Evolutionary conservation across 169 alveolate genomes (phyloP).

Genomic region (Eimeria acervulina): DNA sequence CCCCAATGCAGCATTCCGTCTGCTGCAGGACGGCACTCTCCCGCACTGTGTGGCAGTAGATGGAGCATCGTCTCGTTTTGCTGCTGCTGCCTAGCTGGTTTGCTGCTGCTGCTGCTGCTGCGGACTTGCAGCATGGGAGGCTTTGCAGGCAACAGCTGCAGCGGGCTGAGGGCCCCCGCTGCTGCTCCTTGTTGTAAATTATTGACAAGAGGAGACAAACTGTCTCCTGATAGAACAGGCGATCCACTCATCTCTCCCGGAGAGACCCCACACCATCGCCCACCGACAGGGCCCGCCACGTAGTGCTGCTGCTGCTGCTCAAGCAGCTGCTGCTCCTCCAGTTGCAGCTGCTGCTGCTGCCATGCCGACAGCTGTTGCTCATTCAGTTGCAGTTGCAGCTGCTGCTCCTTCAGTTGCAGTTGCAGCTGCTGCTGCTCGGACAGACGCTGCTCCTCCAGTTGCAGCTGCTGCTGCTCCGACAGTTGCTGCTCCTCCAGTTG

Average conservation of each 20-base stretch:
- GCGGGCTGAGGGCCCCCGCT: not conserved
- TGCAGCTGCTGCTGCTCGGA: no score
- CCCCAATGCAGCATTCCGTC: not conserved
- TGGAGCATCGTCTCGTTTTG: not conserved
- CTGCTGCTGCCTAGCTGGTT: not conserved
- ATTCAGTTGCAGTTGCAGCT: not conserved
- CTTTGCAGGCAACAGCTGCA: not conserved
- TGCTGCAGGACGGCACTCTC: not conserved
- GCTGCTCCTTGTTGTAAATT: not conserved
- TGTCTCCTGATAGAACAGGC: not conserved
- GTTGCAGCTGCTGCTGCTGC: no score
- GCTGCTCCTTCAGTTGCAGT: no score
- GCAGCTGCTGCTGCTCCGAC: no score
- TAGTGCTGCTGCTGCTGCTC: no score
- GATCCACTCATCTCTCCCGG: not conserved
- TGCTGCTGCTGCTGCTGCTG: not conserved
- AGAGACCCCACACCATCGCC: not conserved
- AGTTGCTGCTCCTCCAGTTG: no score
- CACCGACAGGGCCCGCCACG: no score
- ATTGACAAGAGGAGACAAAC: not conserved
- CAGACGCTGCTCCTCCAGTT: no score
- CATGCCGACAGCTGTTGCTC: not conserved
- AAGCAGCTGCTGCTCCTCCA: no score
- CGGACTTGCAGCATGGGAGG: not conserved
- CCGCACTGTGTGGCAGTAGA: not conserved